Evolutionary conservation across 164 flowering plant species (phyloP), one percentile per base, ranked within the genome.

Genomic region (Amborella trichopoda): DNA sequence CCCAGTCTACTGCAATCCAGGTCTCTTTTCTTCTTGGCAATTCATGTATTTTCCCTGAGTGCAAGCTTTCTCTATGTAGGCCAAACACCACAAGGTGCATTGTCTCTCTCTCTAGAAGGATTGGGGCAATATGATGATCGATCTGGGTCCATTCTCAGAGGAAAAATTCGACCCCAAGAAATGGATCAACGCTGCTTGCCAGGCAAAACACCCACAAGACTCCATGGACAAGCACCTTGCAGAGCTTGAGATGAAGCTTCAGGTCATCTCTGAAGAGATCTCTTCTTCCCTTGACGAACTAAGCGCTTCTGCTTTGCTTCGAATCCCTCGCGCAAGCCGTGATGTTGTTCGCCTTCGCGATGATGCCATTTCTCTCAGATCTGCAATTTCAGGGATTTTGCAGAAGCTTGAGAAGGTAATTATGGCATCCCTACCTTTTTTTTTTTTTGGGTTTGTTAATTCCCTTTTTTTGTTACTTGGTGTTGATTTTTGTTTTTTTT

Each of bases 231-330:
- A 75, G 64, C 91, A 88, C 54, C 54, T 93, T 36, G 81, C 83
- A 54, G 96, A 93, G 69, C 76, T 85, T 55, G 99, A 93, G 45
- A 88, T 88, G 97, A 93, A 85, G 76, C 86, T 93, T 21, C 99
- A 84, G 64, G 77, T 93, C 73, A 68, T 76, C 40, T 79, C 96
- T 44, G 99, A 93, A 61, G 96, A 93, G 81, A 93, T 93, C 65
- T 64, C 95, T 16, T 80, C 94, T 26, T 85, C 99, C 20, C 74
- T 93, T 27, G 95, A 93, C 61, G 99, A 93, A 55, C 95, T 82
- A 64, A 88, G 99, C 70, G 54, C 77, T 44, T 70, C 81, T 16
- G 80, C 97, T 19, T 63, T 93, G 53, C 83, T 85, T 42, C 94
- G 97, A 13, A 85, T 93, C 18, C 99, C 99, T 0, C 94, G 96